Evolutionary conservation across 1,139 yeast genomes (phyloP).

Genomic region (Yamadazyma oceani): DNA sequence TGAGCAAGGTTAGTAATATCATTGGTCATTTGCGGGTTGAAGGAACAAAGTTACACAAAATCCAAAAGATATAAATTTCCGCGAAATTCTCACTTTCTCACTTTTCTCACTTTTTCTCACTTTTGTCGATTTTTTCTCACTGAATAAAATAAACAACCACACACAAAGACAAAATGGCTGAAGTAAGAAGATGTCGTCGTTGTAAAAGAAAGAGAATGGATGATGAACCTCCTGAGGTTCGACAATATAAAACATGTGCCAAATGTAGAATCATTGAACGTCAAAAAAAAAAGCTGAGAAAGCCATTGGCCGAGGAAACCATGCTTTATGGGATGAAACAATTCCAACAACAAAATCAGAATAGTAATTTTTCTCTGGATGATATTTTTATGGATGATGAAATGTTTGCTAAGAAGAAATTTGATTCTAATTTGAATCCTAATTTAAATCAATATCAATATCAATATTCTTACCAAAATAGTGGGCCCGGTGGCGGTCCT

Average conservation of each 20-base stretch:
- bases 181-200: conserved; percentile 54
- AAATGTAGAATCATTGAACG: conserved; percentile 59
- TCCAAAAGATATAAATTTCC: too few relatives aligned
- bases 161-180: conserved; percentile 17
- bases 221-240: conserved; percentile 59
- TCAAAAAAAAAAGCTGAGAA: conserved; percentile 46
- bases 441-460: conserved; percentile 16
- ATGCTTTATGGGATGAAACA: conserved; percentile 51
- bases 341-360: conserved; percentile 43
- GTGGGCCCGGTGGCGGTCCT: conserved; percentile 4
- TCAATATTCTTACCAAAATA: conserved; percentile 12
- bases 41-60: too few relatives aligned
- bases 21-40: too few relatives aligned
- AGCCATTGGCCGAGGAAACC: conserved; percentile 50
- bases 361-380: conserved; percentile 42
- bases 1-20: too few relatives aligned
- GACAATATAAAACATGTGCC: conserved; percentile 60
- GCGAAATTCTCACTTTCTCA: background rate
- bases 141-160: background rate
- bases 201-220: conserved; percentile 59
- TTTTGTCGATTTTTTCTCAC: background rate
- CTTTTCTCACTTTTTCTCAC: background rate
- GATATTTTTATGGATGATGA: conserved; percentile 34
- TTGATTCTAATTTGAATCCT: conserved; percentile 11
- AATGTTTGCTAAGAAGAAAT: conserved; percentile 19